Base-by-base conservation (phyloP, 1,284 basidiomycete species). In the Ganoderma meredithae region DNA sequence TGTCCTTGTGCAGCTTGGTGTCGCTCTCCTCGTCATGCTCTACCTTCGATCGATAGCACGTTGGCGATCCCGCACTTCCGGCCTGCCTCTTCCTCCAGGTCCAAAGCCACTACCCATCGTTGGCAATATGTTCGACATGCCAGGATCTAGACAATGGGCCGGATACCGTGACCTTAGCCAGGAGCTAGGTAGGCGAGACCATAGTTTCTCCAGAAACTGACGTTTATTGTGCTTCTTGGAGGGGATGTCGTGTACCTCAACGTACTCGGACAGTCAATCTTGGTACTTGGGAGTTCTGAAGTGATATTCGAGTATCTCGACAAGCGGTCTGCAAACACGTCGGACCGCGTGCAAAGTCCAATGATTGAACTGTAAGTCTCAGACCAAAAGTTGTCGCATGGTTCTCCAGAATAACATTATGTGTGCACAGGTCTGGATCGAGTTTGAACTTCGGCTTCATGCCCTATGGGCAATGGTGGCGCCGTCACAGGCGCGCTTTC, bases 401-500 rank as follows among this genome's bases (percentile, higher is more conserved):
- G 2, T 7, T 19, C 43, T 4, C 6, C 1, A 15, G 19, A 44
- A 44, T 44, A 19, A 6, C 17, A 36, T 36, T 36, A 36, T 36
- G 2, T 19, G 13, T 44, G 17, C 6, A 19, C 43, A 44, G 43
- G 43, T 44, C 43, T 44, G 43, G 43, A 17, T 44, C 43, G 19
- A 44, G 43, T 19, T 44, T 19, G 15, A 44, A 69, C 71, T 66
- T 68, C 17, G 61, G 70, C 0, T 31, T 67, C 31, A 72, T 71
- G 49, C 63, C 60, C 4, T 74, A 76, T 43, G 69, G 72, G 0
- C 58, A 68, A 6, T 58, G 55, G 39, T 74, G 76, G 76, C 67
- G 72, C 17, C 43, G 49, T 2, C 69, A 69, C 22, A 66, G 76
- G 1, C 72, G 70, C 17, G 44, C 71, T 6, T 67, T 75, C 19